Percentiles rank a stretch among this genome's conserved stretches.
Evolutionary conservation across 495 filamentous ascomycete species (phyloP).

Genomic region (Trypethelium eluteriae): DNA sequence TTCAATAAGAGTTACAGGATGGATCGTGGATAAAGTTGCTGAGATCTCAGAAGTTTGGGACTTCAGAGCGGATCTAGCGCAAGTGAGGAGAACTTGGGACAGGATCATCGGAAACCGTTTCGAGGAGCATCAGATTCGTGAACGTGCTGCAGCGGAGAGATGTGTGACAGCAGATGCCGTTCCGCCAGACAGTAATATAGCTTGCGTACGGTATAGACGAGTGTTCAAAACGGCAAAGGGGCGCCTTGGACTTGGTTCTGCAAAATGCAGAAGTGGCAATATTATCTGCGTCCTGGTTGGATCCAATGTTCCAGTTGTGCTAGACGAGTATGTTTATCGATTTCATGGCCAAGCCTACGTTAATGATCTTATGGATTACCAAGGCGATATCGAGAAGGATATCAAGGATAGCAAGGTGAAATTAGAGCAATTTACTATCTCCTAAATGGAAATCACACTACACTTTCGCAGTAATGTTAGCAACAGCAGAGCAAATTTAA

Average conservation of each 20-base stretch:
- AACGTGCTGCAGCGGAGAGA: neutral
- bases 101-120: neutral
- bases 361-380: neutral
- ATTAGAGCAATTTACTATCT: neutral
- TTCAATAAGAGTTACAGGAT: neutral
- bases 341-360: neutral
- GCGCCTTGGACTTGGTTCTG: neutral
- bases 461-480: neutral
- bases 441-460: neutral
- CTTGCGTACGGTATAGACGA: neutral
- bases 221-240: neutral
- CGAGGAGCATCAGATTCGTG: neutral
- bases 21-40: neutral
- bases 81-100: neutral
- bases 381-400: neutral
- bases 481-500: neutral
- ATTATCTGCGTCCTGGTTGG: slow-evolving; percentile 4
- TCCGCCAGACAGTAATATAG: neutral
- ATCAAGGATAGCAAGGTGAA: neutral
- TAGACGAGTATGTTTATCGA: neutral
- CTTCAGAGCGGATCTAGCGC: neutral
- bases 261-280: neutral
- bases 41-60: neutral
- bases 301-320: neutral
- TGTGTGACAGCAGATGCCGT: neutral